A percentile compares a stretch with the other conserved stretches of the same genome.
These are phyloP conservation scores for Phylloporus rhodoxanthus DNA, from an alignment of 768 basidiomycete genomes.

Conservation along the genomic window DNA sequence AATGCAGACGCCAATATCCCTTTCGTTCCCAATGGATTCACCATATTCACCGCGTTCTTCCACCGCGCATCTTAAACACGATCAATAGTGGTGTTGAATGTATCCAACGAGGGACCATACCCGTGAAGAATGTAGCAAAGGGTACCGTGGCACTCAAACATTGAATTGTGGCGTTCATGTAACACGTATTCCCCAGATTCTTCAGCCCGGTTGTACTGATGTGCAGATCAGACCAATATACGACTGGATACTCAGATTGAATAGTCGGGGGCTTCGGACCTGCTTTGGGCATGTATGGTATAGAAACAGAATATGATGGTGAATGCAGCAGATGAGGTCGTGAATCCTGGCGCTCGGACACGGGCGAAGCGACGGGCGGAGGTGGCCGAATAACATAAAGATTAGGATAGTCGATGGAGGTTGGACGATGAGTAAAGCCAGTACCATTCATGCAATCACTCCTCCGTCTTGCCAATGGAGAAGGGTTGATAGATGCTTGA, in stretches of 20 bases:
- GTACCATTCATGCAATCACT: conserved; percentile 80
- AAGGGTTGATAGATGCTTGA: conserved; percentile 78
- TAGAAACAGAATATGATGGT: conserved; percentile 32
- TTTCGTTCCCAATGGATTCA: conserved; percentile 84
- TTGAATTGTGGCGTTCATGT: conserved; percentile 98
- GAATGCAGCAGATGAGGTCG: conserved; percentile 46
- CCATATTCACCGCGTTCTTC: conserved; percentile 76
- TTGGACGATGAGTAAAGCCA: conserved; percentile 39
- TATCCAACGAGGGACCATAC: conserved; percentile 35
- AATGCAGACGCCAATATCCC: conserved; percentile 79
- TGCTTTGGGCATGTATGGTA: conserved; percentile 13
- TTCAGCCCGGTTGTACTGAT: conserved; percentile 83
- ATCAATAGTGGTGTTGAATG: conserved; percentile 1
- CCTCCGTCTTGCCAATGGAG: conserved; percentile 62
- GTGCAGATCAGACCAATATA: conserved; percentile 77
- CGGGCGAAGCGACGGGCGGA: conserved; percentile 65
- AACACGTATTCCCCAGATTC: conserved; percentile 96
- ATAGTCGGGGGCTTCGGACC: conserved; percentile 63
- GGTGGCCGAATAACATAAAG: conserved; percentile 70
- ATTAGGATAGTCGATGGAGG: conserved; percentile 75
- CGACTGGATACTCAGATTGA: conserved; percentile 70
- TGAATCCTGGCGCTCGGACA: conserved; percentile 70
- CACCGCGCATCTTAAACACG: conserved; percentile 60
- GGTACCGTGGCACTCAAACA: conserved; percentile 93
- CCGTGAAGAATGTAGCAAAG: conserved; percentile 87